Evolutionary conservation across 257 asterid species (phyloP), one percentile per base, ranked within the genome.

Genomic region (Penstemon barbatus): DNA sequence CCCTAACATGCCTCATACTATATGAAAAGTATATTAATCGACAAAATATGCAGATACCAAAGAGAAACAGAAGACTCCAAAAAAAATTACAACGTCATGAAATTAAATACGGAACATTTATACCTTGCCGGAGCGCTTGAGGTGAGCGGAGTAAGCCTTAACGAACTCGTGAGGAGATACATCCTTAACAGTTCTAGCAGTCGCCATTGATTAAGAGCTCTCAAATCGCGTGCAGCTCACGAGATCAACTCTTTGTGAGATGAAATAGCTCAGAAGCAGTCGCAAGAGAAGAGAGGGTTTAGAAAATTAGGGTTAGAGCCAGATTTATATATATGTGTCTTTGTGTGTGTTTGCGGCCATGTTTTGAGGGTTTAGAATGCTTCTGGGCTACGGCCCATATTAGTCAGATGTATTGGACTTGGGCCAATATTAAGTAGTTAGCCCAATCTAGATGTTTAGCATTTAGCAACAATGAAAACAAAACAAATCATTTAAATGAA

Each of bases 111-210:
- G 38, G 12, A 61, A 53, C 42, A 8, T n/a, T 1, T 25, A 54
- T n/a, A 91, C 97, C 96, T 91, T 91, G 81, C 97, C 97, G 65
- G 97, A 91, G 52, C 97, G 96, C 86, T 89, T 91, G 62, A 91
- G 93, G 51, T 91, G 97, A 39, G 93, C 86, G 52, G 97, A 80
- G 72, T 91, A 89, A 6, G 91, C 82, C 75, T 85, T 84, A 41
- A 89, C 97, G 75, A 89, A 91, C 75, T 89, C 97, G 45, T 87
- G 96, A 9, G 97, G 89, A 3, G 95, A 91, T 44, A 91, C 97
- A 18, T 91, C 97, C 80, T 91, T 91, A 9, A 91, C 97, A 58
- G 79, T 85, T 53, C 77, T 81, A 2, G 95, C 94, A 12, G 96
- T 55, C 81, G 88, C 95, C 97, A 91, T 91, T 55, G 72, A 0